phyloP scores from a whole-genome alignment of 495 filamentous ascomycete genomes.

The Sordaria brevicollis region DNA sequence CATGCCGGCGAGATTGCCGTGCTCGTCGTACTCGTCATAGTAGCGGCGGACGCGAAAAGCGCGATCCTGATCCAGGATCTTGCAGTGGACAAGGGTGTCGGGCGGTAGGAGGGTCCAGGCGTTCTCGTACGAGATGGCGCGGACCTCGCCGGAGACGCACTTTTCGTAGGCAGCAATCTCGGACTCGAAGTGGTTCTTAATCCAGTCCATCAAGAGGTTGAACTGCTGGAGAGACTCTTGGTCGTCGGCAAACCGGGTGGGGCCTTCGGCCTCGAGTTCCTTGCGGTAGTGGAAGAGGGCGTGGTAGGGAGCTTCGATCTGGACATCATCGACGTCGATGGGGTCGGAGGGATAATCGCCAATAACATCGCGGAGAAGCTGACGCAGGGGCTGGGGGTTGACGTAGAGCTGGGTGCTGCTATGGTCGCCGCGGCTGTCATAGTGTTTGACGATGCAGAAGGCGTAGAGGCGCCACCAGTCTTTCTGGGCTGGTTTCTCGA shows the following conservation, averaged over 20 bases:
- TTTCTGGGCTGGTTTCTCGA: slow-evolving; percentile 18
- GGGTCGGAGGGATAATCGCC: slow-evolving; percentile 20
- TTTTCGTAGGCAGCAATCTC: slow-evolving; percentile 23
- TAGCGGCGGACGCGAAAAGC: slow-evolving; percentile 15
- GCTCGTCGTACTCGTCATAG: slow-evolving; percentile 10
- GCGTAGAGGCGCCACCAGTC: slow-evolving; percentile 28
- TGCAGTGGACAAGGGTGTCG: slow-evolving; percentile 14
- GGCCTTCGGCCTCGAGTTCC: slow-evolving; percentile 17
- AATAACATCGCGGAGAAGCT: slow-evolving; percentile 22
- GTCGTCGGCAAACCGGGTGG: slow-evolving; percentile 19
- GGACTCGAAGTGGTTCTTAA: slow-evolving; percentile 21
- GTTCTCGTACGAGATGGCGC: slow-evolving; percentile 22
- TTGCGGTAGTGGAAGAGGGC: slow-evolving; percentile 23
- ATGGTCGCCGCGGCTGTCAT: slow-evolving; percentile 11
- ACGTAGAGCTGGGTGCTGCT: slow-evolving; percentile 19
- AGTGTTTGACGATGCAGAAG: slow-evolving; percentile 22
- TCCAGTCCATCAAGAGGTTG: slow-evolving; percentile 23
- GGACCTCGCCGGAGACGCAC: slow-evolving; percentile 13
- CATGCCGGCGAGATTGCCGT: neutral
- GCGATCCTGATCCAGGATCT: slow-evolving; percentile 17
- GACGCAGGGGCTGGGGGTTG: slow-evolving; percentile 21
- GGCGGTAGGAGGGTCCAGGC: slow-evolving; percentile 29
- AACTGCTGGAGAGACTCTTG: slow-evolving; percentile 17
- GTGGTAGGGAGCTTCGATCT: slow-evolving; percentile 22
- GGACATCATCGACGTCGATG: slow-evolving; percentile 20